These are phyloP conservation scores for Tetrapisispora pingtungensis DNA, from an alignment of 805 yeast species.

Conservation along the genomic window DNA sequence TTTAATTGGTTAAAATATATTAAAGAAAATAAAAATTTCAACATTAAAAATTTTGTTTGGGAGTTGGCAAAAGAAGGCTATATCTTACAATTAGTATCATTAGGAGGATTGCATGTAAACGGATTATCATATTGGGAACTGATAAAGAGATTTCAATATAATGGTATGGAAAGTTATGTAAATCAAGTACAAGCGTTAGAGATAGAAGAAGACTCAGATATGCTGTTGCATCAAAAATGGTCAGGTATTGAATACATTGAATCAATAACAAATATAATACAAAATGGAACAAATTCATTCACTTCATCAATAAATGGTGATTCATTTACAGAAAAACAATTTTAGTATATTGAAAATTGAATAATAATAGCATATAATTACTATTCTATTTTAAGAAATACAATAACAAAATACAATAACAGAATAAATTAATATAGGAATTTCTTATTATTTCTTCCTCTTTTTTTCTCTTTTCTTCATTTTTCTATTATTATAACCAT, in stretches of 20 bases:
- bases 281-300: conserved; percentile 35
- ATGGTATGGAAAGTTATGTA: conserved; percentile 54
- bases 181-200: conserved; percentile 41
- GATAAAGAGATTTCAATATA: conserved; percentile 36
- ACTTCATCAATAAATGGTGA: conserved; percentile 34
- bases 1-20: conserved; percentile 55
- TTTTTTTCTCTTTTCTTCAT: too few relatives aligned
- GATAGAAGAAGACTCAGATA: conserved; percentile 37
- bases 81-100: conserved; percentile 47
- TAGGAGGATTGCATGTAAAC: conserved; percentile 49
- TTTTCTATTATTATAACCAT: too few relatives aligned
- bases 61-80: conserved; percentile 49
- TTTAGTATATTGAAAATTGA: conserved; percentile 3
- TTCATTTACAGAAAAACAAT: conserved; percentile 34
- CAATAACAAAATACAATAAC: too few relatives aligned
- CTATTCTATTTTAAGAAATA: too few relatives aligned
- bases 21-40: conserved; percentile 31
- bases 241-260: conserved; percentile 51
- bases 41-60: conserved; percentile 40
- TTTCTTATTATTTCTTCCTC: too few relatives aligned
- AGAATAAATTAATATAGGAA: too few relatives aligned
- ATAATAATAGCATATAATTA: too few relatives aligned
- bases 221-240: conserved; percentile 53
- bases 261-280: conserved; percentile 33
- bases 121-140: conserved; percentile 44